Evolutionary conservation across 345 rosid genomes (phyloP), one percentile per base, ranked within the genome.

Genomic region (Hypericum perforatum): DNA sequence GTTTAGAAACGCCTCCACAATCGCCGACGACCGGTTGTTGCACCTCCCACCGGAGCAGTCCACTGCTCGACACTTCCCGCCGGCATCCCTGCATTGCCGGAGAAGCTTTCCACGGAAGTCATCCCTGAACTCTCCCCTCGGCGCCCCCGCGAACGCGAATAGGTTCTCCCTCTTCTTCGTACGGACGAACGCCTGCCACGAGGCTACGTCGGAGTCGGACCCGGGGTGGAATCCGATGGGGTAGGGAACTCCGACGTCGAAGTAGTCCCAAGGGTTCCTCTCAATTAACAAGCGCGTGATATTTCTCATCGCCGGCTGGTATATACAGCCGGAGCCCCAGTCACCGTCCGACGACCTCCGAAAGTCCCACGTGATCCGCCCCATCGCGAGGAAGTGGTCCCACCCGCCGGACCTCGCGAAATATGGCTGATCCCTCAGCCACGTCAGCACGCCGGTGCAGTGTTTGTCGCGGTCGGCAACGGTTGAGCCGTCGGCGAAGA

Each of bases 211-310:
- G 48, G 76, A 45, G 43, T 73, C 87, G 7, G 94, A 68, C 46
- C 87, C 45, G 12, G 99, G 99, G 74, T 94, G 99, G 87, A 94
- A 94, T 60, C 97, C 94, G 0, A 97, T 94, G 38, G 99, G 99
- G 71, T 94, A 94, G 0, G 99, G 99, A 0, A 89, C 78, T 45
- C 87, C 94, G 59, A 94, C 86, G 44, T 94, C 97, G 50, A 89
- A 89, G 63, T 89, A 82, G 71, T 92, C 99, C 99, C 99, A 94
- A 0, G 95, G 77, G 71, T 89, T 89, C n/a, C 97, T 82, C 72
- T 94, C 99, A 3, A 94, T 89, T 8, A 94, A 59, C 16, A 94
- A 85, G 49, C 97, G 99, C 38, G 97, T 94, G 59, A 89, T 75
- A 80, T 89, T 92, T 32, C 95, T 75, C 89, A 89, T 82, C 16